Conservation (phyloP, 140 eudicot genomes). For the Flaveria floridana region DNA sequence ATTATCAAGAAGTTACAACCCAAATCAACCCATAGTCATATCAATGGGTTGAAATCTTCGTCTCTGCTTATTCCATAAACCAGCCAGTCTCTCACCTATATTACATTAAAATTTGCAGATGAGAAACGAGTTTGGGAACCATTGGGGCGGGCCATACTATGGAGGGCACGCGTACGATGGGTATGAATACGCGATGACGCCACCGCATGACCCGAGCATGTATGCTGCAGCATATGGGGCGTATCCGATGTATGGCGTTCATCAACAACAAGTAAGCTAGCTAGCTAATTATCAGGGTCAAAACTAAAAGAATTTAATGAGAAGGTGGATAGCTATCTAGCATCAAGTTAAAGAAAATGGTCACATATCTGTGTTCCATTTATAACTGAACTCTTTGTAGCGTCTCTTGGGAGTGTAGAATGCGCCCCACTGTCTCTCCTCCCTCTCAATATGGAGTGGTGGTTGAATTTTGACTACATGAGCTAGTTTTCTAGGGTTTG, state of each 20-base stretch:
- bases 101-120: slow-evolving; percentile 38
- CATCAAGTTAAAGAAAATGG: slow-evolving; percentile 29
- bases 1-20: not conserved
- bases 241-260: slow-evolving; percentile 71
- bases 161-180: slow-evolving; percentile 70
- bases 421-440: slow-evolving; percentile 29
- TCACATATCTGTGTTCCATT: slow-evolving; percentile 36
- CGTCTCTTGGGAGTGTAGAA: slow-evolving; percentile 14
- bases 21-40: not conserved
- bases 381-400: slow-evolving; percentile 29
- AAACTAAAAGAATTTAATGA: not conserved
- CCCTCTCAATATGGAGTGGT: slow-evolving; percentile 57
- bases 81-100: not conserved
- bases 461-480: slow-evolving; percentile 73
- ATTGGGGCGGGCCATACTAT: slow-evolving; percentile 73
- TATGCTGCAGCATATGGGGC: slow-evolving; percentile 80
- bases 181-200: slow-evolving; percentile 62
- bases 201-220: slow-evolving; percentile 73
- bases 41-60: not conserved
- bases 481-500: slow-evolving; percentile 45
- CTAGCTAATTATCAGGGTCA: slow-evolving; percentile 30
- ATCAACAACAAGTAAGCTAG: slow-evolving; percentile 88
- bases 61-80: not conserved
- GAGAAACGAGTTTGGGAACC: slow-evolving; percentile 65
- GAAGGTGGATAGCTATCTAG: slow-evolving; percentile 23